Conservation (phyloP, 2,329 filamentous ascomycete species). For the Neodidymelliopsis sp. region DNA sequence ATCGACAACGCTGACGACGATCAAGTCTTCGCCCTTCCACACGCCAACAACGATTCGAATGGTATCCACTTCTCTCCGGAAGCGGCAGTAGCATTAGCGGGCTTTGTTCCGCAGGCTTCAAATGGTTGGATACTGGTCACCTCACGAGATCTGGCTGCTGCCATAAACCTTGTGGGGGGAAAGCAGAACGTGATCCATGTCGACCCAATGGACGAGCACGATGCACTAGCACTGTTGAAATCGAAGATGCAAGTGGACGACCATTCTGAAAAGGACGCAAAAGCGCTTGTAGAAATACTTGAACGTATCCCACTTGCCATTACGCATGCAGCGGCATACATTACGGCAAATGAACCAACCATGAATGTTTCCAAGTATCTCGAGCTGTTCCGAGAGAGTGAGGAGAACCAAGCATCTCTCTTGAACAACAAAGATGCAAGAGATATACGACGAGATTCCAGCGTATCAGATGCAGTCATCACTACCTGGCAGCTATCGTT, state of each 20-base stretch:
- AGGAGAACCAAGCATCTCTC: background rate
- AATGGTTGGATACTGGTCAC: slow-evolving; percentile 16
- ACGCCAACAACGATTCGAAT: too few species aligned
- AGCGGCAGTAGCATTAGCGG: background rate
- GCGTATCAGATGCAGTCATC: slow-evolving; percentile 31
- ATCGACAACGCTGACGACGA: slow-evolving; percentile 30
- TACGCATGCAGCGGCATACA: background rate
- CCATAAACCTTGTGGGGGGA: slow-evolving; percentile 15
- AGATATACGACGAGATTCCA: background rate
- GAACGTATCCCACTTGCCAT: slow-evolving; percentile 6
- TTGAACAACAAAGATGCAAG: background rate
- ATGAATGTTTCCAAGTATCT: background rate
- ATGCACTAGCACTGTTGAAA: slow-evolving; percentile 8
- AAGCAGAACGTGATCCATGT: slow-evolving; percentile 4
- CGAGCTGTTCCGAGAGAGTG: background rate
- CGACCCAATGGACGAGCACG: slow-evolving; percentile 10
- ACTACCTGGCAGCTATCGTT: slow-evolving; percentile 45
- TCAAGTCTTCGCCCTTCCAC: background rate
- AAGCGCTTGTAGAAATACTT: slow-evolving; percentile 4
- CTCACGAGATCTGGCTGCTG: slow-evolving; percentile 3
- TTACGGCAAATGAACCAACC: background rate
- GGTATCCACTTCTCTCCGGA: background rate
- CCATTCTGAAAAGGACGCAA: background rate
- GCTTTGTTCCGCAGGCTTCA: slow-evolving; percentile 7
- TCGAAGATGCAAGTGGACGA: slow-evolving; percentile 1